Percentiles rank a stretch among this genome's conserved stretches.
Conservation (phyloP, 345 rosid genomes). For the Barbarea vulgaris region DNA sequence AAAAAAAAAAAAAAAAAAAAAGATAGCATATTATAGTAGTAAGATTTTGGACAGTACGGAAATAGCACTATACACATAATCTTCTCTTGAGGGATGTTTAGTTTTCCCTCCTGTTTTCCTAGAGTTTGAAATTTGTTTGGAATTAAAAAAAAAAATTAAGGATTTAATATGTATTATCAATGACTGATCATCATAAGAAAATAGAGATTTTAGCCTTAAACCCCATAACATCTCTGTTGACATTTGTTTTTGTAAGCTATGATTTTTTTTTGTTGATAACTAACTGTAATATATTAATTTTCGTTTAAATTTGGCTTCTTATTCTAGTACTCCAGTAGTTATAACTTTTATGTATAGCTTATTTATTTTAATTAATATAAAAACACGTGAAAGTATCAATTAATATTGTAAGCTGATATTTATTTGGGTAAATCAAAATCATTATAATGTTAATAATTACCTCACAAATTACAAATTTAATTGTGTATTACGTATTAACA, state of each 20-base stretch:
- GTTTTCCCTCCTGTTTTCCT: not conserved
- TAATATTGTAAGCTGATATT: not conserved
- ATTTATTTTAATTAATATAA: not conserved
- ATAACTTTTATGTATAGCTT: not conserved
- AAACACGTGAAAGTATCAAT: not conserved
- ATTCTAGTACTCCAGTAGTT: not conserved
- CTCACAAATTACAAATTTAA: not conserved
- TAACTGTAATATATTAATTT: not conserved
- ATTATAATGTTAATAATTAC: not conserved
- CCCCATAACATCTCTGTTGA: not conserved
- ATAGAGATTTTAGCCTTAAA: not conserved
- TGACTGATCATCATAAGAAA: not conserved
- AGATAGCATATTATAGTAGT: not conserved
- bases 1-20: too few species aligned
- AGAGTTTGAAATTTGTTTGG: not conserved
- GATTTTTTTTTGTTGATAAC: not conserved
- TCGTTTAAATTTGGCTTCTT: not conserved
- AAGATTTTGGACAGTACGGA: not conserved
- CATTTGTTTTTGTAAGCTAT: not conserved
- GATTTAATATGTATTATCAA: not conserved
- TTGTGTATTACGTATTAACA: not conserved
- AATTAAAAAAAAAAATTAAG: too few species aligned
- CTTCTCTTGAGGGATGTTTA: not conserved
- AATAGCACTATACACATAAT: not conserved
- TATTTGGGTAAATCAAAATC: not conserved